Percentiles rank a stretch among this genome's conserved stretches.
Conservation (phyloP, 306 rosid species). For the Castanospermum australe region DNA sequence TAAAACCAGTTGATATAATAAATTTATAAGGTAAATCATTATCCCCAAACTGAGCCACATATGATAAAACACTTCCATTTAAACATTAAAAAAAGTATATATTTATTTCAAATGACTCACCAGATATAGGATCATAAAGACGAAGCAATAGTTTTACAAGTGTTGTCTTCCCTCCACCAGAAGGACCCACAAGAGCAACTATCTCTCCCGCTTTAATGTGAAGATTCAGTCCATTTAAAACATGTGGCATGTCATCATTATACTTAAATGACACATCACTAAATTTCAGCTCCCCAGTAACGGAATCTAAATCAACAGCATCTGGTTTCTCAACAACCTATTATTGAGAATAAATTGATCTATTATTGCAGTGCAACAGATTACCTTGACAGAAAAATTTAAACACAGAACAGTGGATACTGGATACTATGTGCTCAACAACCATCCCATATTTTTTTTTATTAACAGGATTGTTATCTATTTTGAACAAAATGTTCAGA, state of each 20-base stretch:
- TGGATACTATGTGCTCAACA: neutral
- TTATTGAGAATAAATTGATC: slow-evolving; percentile 27
- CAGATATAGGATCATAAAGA: slow-evolving; percentile 80
- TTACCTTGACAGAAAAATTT: neutral
- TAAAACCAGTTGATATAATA: neutral
- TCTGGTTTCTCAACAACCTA: slow-evolving; percentile 69
- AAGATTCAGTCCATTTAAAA: slow-evolving; percentile 70
- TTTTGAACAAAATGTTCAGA: slow-evolving; percentile 9
- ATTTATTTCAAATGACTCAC: slow-evolving; percentile 40
- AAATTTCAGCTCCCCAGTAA: slow-evolving; percentile 73
- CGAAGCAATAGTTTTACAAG: slow-evolving; percentile 78
- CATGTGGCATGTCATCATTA: slow-evolving; percentile 48
- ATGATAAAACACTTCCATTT: neutral
- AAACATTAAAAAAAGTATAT: neutral
- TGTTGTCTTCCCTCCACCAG: slow-evolving; percentile 97
- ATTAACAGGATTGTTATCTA: neutral
- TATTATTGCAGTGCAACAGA: slow-evolving; percentile 11
- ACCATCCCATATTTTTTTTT: neutral
- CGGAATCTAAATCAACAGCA: slow-evolving; percentile 59
- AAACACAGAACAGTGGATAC: neutral
- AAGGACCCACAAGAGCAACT: slow-evolving; percentile 88
- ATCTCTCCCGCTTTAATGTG: slow-evolving; percentile 81
- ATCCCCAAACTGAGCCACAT: slow-evolving; percentile 7
- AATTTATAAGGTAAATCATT: neutral
- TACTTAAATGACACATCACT: slow-evolving; percentile 71